A percentile compares a stretch with the other conserved stretches of the same genome.
Conservation (phyloP, 148 eudicot genomes). For the Talinum fruticosum region DNA sequence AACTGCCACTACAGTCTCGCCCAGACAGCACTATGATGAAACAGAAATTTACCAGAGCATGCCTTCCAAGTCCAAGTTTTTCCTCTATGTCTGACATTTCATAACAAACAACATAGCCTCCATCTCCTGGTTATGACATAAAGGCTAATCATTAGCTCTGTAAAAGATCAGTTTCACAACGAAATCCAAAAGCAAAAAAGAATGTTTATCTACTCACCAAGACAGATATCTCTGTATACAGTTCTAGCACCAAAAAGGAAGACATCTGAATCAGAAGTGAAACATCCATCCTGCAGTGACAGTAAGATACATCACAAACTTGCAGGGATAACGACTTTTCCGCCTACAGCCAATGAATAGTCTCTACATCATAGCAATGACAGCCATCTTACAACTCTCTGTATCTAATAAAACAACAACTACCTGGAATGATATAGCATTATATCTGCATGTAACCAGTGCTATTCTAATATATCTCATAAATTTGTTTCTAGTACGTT, state of each 20-base stretch:
- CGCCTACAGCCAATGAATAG: not conserved
- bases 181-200: not conserved
- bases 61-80: constrained; percentile 85
- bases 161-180: not conserved
- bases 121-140: constrained; percentile 48
- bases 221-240: constrained; percentile 96
- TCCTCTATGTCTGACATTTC: constrained; percentile 91
- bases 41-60: constrained; percentile 60
- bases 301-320: constrained; percentile 12
- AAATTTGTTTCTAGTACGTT: too few species aligned
- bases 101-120: constrained; percentile 87
- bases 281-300: constrained; percentile 83
- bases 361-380: too few species aligned
- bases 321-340: not conserved
- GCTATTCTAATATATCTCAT: too few species aligned
- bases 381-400: too few species aligned
- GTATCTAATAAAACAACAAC: too few species aligned
- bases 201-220: constrained; percentile 47
- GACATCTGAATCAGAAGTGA: constrained; percentile 88
- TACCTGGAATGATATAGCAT: too few species aligned
- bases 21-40: not conserved
- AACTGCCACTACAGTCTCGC: not conserved
- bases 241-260: constrained; percentile 98
- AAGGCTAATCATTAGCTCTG: constrained; percentile 13
- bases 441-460: too few species aligned